Evolutionary conservation across 73 alveolate species (phyloP).

Genomic region (Blepharisma stoltei): DNA sequence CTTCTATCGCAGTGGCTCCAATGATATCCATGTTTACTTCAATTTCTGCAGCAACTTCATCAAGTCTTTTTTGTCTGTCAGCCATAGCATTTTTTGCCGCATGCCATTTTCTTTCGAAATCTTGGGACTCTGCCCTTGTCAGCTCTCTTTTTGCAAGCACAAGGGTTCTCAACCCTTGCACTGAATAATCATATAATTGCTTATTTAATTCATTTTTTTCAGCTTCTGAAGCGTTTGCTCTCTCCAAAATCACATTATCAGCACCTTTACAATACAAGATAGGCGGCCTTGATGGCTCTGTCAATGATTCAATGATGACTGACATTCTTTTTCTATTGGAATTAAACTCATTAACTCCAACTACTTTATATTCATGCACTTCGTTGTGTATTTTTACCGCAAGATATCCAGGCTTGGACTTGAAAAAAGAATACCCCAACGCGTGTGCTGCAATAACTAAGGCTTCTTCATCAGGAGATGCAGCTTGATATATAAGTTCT

Average conservation of each 20-base stretch:
- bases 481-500: conserved; percentile 1
- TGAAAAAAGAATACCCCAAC: conserved; percentile 13
- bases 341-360: conserved; percentile 80
- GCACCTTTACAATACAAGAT: conserved; percentile 71
- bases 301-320: conserved; percentile 53
- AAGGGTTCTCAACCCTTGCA: conserved; percentile 28
- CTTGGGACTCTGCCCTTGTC: conserved; percentile 51
- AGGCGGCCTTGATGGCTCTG: conserved; percentile 24
- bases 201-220: conserved; percentile 12
- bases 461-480: conserved; percentile 39
- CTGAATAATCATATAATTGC: conserved; percentile 2
- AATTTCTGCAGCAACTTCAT: conserved; percentile 69
- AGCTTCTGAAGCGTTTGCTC: not conserved
- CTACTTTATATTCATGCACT: conserved; percentile 50
- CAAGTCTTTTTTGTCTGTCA: conserved; percentile 68
- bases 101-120: conserved; percentile 52
- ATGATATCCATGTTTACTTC: conserved; percentile 77
- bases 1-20: conserved; percentile 98
- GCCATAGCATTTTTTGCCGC: conserved; percentile 55
- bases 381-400: conserved; percentile 23
- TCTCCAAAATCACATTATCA: conserved; percentile 58
- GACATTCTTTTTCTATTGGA: conserved; percentile 90
- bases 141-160: conserved; percentile 73
- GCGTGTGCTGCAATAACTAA: conserved; percentile 31
- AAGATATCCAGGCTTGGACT: not conserved